Base-by-base conservation (phyloP, 106 monocot genomes). In the Hemerocallis citrina region DNA sequence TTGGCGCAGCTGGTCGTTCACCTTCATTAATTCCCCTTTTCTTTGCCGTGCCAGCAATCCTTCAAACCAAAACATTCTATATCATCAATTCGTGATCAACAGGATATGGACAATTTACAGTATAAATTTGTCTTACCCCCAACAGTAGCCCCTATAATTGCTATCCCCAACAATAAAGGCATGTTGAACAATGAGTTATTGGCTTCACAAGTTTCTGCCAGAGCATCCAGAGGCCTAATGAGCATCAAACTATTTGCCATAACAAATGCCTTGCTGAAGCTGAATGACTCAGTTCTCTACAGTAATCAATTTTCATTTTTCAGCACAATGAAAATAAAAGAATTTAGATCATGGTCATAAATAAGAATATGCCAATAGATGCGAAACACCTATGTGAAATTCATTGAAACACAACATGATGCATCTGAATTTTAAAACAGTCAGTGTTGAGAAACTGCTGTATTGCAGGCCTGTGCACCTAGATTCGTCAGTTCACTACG, bases 1-100 rank as follows among this genome's bases (percentile, higher is more conserved):
- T 61, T 92, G 92, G 20, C 92, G 86, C 17, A 92, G 67, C 51
- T 92, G 92, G 44, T 86, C 81, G 67, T 92, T 92, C 57, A 92
- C 60, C 33, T 77, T 68, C 59, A 75, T 72, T 65, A 92, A 44
- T 41, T 92, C 92, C 9, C 77, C 83, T 78, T 33, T 86, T 66
- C 92, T 83, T 70, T 86, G 77, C 10, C 92, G 64, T 66, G 92
- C 92, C 24, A 92, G 61, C 61, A 83, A 68, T 64, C 92, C 92
- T 92, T 72, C 30, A 73, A 70, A 57, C 25, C 24, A 48, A 23
- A 58, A 12, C 10, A 62, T 23, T 29, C 11, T 14, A 49, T 29
- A 21, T 19, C 19, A 33, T 35, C 34, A 57, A 12, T 28, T 28
- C 0, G 5, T 28, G 9, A 9, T 30, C 54, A 54, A 21, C 3